Base-by-base conservation (phyloP, 2,329 filamentous ascomycete genomes). In the Fusarium ramigenum region DNA sequence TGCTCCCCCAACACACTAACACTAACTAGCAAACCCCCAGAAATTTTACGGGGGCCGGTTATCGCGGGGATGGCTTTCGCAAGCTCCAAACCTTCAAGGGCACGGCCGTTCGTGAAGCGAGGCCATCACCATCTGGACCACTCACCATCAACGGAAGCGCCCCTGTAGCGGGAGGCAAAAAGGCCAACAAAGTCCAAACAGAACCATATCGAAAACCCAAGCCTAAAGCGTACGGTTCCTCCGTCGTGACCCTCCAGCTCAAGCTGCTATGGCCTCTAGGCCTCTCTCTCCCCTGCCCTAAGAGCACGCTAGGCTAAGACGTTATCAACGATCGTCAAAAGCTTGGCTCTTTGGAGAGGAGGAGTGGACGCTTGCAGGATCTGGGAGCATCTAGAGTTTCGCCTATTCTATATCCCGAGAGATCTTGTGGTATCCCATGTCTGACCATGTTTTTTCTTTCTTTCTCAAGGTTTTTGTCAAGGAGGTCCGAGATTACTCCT, bases 321-420 rank as follows among this genome's bases (percentile, higher is more conserved):
- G 68, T 72, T 72, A 49, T 53, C 21, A 63, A 52, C 37, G 69
- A 72, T 72, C 59, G 16, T 46, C 52, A 57, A 60, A 60, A 54
- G 54, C 56, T 62, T 58, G 61, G 65, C 50, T 57, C 37, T 37
- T 39, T 43, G 19, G 44, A 39, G 30, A 43, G 37, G 37, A 60
- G 54, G 46, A 72, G 64, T 68, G 50, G 66, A 67, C 62, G 69
- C 57, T 68, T 75, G 72, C 72, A 75, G 70, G 71, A 74, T 73
- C 70, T 73, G 42, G 40, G 59, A 44, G 46, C 44, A 72, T 74
- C 58, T 59, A 60, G 50, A 54, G 46, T 63, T 75, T 74, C 46
- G 67, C 53, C 73, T 71, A 75, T 63, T 72, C 59, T 44, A 66
- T 64, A 57, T 72, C 57, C 59, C 52, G 66, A 61, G 39, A 58